phyloP scores from a whole-genome alignment of 257 asterid species.

The Salvia hispanica region DNA sequence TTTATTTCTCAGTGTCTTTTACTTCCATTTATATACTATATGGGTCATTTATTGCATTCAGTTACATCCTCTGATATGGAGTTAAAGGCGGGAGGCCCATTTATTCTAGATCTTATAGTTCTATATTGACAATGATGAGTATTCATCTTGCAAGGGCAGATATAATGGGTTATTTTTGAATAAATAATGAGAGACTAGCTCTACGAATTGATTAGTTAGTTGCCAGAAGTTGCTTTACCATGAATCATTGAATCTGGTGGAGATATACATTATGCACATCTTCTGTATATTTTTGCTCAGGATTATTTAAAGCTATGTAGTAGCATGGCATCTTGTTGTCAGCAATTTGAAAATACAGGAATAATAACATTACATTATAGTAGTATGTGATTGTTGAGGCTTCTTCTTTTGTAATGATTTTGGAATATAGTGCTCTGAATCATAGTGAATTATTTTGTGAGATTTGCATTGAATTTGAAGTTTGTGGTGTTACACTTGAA shows the following conservation, averaged over 20 bases:
- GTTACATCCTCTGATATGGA: too few species aligned
- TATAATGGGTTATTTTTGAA: not conserved
- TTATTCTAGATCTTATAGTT: too few species aligned
- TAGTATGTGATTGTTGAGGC: not conserved
- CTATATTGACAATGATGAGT: too few species aligned
- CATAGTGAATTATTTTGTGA: not conserved
- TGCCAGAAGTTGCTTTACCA: not conserved
- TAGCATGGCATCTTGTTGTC: not conserved
- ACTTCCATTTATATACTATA: too few species aligned
- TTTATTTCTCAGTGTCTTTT: not conserved
- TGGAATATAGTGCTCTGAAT: not conserved
- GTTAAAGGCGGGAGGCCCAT: too few species aligned
- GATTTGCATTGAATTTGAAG: not conserved
- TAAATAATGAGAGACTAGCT: not conserved
- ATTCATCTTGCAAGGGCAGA: too few species aligned
- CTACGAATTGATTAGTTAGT: not conserved
- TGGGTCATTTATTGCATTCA: too few species aligned
- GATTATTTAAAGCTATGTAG: not conserved
- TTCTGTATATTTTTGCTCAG: not conserved
- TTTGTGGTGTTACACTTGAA: not conserved
- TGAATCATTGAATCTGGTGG: slow-evolving; percentile 1
- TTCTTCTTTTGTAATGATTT: not conserved
- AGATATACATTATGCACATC: not conserved
- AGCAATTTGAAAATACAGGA: not conserved
- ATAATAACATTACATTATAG: not conserved